Conservation (phyloP, 306 rosid genomes). For the Vachellia collinsii region DNA sequence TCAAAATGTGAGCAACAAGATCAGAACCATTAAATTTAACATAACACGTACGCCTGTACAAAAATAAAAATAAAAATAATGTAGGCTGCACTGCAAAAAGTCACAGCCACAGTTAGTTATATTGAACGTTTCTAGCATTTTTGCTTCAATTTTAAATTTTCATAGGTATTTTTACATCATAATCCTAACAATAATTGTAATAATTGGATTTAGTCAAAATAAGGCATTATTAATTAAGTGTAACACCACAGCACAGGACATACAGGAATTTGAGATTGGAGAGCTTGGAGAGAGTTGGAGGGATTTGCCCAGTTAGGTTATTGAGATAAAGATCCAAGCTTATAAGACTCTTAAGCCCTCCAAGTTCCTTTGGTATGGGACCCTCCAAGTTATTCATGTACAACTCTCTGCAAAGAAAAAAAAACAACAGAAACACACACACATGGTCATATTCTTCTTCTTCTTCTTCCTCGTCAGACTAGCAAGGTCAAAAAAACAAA, state of each 20-base stretch:
- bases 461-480: neutral
- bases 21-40: too few relatives aligned
- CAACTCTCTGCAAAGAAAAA: conserved; percentile 56
- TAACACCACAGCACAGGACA: conserved; percentile 17
- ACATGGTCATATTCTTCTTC: neutral
- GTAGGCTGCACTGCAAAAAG: too few relatives aligned
- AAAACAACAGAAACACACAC: neutral
- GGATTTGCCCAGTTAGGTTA: conserved; percentile 69
- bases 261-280: conserved; percentile 78
- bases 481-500: too few relatives aligned
- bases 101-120: too few relatives aligned
- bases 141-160: too few relatives aligned
- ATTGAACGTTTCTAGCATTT: too few relatives aligned
- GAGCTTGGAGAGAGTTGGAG: conserved; percentile 69
- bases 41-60: too few relatives aligned
- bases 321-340: conserved; percentile 88
- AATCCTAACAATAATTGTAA: too few relatives aligned
- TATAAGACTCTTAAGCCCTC: conserved; percentile 67
- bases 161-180: too few relatives aligned
- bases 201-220: neutral
- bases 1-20: too few relatives aligned
- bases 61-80: too few relatives aligned
- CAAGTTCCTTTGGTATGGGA: conserved; percentile 69
- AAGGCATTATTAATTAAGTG: neutral
- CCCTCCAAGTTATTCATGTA: conserved; percentile 74